These are phyloP conservation scores for Russula brevipes DNA, from an alignment of 768 basidiomycete species.

Conservation along the genomic window DNA sequence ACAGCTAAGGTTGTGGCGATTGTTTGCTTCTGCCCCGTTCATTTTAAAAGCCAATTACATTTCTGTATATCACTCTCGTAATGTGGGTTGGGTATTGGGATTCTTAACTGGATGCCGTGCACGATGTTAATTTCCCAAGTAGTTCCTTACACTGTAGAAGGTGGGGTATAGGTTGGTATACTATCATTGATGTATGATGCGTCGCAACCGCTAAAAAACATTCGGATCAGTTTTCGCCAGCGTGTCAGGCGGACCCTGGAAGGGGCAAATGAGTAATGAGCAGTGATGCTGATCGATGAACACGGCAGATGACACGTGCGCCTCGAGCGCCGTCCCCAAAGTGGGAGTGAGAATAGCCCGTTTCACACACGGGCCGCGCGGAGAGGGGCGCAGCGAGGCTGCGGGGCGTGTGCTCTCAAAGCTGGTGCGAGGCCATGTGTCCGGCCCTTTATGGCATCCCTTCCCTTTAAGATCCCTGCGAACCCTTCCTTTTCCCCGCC, in stretches of 20 bases:
- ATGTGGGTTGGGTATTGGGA: background rate
- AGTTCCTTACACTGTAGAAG: too few species aligned
- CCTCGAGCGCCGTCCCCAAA: too few species aligned
- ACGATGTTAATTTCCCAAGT: background rate
- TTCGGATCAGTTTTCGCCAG: background rate
- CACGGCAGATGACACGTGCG: background rate
- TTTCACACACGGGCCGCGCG: conserved; percentile 4
- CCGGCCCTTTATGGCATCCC: background rate
- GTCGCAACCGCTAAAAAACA: background rate
- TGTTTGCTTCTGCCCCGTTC: background rate
- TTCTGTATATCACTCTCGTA: conserved; percentile 11
- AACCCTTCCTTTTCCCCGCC: background rate
- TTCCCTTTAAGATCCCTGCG: background rate
- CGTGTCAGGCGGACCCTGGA: too few species aligned
- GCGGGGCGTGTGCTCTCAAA: background rate
- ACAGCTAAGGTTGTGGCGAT: background rate
- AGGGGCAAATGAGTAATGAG: background rate
- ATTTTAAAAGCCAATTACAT: background rate
- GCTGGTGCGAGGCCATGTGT: background rate
- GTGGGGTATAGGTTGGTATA: background rate
- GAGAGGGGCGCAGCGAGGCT: too few species aligned
- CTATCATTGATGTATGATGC: conserved; percentile 14
- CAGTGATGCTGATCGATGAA: background rate
- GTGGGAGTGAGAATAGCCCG: background rate
- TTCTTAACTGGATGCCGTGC: background rate